A percentile compares a stretch with the other conserved stretches of the same genome.
Conservation (phyloP, 495 filamentous ascomycete species). For the Neurospora africana region DNA sequence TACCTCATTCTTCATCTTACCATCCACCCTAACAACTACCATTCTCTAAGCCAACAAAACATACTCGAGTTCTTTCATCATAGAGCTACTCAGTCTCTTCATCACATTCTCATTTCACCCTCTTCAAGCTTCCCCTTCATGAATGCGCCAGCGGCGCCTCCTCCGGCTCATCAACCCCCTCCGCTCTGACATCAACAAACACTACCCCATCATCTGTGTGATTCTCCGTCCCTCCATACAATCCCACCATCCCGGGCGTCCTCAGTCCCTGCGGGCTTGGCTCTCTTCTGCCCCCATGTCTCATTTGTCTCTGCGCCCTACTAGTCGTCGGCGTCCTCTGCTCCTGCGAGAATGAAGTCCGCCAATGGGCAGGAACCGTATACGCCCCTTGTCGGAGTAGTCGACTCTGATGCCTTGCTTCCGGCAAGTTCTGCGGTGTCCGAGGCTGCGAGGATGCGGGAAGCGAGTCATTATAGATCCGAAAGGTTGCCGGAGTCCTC, state of each 20-base stretch:
- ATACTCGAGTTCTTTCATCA: not conserved
- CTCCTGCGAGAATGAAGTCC: slow-evolving; percentile 6
- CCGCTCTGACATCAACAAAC: slow-evolving; percentile 17
- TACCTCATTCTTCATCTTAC: not conserved
- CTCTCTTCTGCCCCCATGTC: slow-evolving; percentile 6
- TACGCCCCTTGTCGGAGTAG: slow-evolving; percentile 26
- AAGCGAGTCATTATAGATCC: slow-evolving; percentile 43
- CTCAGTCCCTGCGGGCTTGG: slow-evolving; percentile 26
- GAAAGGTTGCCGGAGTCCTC: not conserved
- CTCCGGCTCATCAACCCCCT: not conserved
- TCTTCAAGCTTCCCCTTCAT: not conserved
- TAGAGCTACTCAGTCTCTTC: not conserved
- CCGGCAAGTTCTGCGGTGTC: slow-evolving; percentile 44
- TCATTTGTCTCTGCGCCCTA: slow-evolving; percentile 1
- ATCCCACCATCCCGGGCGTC: slow-evolving; percentile 29
- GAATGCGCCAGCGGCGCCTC: not conserved
- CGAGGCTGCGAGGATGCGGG: slow-evolving; percentile 43
- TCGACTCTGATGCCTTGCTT: slow-evolving; percentile 38
- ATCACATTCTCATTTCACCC: not conserved
- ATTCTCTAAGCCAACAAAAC: not conserved
- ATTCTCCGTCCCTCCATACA: slow-evolving; percentile 40
- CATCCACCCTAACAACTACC: not conserved
- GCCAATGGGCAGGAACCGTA: slow-evolving; percentile 29
- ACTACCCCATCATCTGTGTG: slow-evolving; percentile 27
- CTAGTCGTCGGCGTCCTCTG: slow-evolving; percentile 8